Evolutionary conservation across 192 early-diverging fungal genomes (phyloP).

Genomic region (Coemansia sp.): DNA sequence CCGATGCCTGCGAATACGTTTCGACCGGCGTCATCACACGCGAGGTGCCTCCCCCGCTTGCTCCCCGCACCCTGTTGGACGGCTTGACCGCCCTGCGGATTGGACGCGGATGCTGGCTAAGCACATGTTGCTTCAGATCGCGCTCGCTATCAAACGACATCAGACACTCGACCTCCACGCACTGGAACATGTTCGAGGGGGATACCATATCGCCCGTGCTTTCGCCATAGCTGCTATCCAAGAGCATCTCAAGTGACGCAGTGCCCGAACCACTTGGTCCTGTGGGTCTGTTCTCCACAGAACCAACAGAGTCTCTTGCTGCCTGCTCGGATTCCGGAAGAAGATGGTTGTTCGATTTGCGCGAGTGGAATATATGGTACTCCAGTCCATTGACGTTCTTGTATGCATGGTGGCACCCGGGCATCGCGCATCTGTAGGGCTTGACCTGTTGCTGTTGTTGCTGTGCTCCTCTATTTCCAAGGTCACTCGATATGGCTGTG

Average conservation of each 20-base stretch:
- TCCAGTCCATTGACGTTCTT: constrained; percentile 85
- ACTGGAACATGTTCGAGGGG: constrained; percentile 22
- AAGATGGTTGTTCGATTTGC: constrained; percentile 46
- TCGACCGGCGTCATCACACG: constrained; percentile 1
- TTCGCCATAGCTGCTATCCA: background rate
- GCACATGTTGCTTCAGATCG: constrained; percentile 38
- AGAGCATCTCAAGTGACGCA: background rate
- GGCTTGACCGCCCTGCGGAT: constrained; percentile 49
- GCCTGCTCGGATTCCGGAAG: constrained; percentile 7
- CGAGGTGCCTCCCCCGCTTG: constrained; percentile 19
- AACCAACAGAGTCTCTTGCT: background rate
- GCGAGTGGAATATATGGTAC: constrained; percentile 71
- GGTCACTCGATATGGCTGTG: background rate
- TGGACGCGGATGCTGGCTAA: constrained; percentile 38
- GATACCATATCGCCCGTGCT: background rate
- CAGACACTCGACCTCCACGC: constrained; percentile 44
- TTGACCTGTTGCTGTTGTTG: constrained; percentile 14
- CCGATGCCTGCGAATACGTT: background rate
- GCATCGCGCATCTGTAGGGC: constrained; percentile 69
- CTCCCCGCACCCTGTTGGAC: constrained; percentile 15
- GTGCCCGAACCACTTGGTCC: background rate
- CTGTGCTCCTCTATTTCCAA: background rate
- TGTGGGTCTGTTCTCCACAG: constrained; percentile 1
- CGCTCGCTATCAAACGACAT: constrained; percentile 23
- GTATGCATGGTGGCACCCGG: constrained; percentile 69